Conservation (phyloP, 257 asterid species). For the Pogostemon cablin region DNA sequence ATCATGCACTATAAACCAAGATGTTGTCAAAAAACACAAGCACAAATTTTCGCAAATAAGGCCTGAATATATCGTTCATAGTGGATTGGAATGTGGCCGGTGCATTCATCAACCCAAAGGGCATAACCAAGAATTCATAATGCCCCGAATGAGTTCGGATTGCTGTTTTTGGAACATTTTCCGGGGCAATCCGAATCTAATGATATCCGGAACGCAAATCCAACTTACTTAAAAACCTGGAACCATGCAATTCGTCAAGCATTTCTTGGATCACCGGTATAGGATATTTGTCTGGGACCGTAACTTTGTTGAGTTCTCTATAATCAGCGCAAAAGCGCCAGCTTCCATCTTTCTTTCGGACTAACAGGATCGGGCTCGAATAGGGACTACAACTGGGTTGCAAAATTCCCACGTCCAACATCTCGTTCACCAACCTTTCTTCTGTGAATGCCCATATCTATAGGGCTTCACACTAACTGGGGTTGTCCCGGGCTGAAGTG, state of each 20-base stretch:
- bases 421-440: too few species aligned
- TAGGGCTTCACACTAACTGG: too few species aligned
- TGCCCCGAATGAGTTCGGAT: not conserved
- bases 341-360: too few species aligned
- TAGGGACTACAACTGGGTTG: too few species aligned
- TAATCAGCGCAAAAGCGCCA: not conserved
- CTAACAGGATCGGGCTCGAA: too few species aligned
- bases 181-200: not conserved
- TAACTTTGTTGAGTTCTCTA: not conserved
- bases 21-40: not conserved
- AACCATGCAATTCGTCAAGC: not conserved
- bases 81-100: not conserved
- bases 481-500: too few species aligned
- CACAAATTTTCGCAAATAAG: not conserved
- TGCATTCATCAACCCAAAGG: not conserved
- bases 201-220: not conserved
- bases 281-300: too few species aligned
- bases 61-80: not conserved
- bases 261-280: not conserved
- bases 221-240: not conserved
- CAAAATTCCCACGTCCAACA: too few species aligned
- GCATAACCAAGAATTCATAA: not conserved
- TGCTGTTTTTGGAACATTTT: not conserved
- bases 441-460: too few species aligned
- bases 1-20: not conserved